Percentiles rank a stretch among this genome's conserved stretches.
These are phyloP conservation scores for Vanrija sp. DNA, from an alignment of 1,284 basidiomycete species.

Conservation along the genomic window DNA sequence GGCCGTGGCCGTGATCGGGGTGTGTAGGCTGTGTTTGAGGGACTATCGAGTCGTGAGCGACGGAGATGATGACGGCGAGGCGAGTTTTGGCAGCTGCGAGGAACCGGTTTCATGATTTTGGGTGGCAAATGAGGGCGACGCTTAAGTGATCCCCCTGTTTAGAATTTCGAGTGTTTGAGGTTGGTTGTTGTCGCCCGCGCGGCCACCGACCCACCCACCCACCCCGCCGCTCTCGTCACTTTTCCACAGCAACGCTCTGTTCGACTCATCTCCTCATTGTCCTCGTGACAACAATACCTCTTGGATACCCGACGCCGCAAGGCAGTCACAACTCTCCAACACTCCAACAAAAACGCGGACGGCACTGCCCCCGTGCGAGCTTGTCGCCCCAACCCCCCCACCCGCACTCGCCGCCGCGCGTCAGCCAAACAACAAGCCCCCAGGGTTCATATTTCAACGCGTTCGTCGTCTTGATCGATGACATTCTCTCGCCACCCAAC, in stretches of 20 bases:
- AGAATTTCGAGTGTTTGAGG: not conserved
- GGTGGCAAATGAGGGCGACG: not conserved
- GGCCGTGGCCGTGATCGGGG: not conserved
- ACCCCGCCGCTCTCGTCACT: not conserved
- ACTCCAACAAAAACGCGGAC: too few relatives aligned
- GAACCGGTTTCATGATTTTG: slow-evolving; percentile 1
- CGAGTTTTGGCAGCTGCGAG: not conserved
- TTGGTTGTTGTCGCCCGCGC: too few relatives aligned
- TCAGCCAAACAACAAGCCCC: too few relatives aligned
- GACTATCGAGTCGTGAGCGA: not conserved
- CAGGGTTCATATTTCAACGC: too few relatives aligned
- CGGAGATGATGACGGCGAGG: too few relatives aligned
- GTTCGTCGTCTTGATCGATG: too few relatives aligned
- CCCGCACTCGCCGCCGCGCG: too few relatives aligned
- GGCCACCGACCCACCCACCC: too few relatives aligned
- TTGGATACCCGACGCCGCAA: not conserved
- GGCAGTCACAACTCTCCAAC: too few relatives aligned
- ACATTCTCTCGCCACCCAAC: too few relatives aligned
- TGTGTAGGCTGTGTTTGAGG: not conserved
- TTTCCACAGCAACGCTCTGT: not conserved
- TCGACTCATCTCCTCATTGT: not conserved
- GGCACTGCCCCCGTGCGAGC: too few relatives aligned
- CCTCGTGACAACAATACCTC: not conserved
- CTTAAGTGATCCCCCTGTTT: not conserved
- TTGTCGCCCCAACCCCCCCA: too few relatives aligned